Percentiles rank a stretch among this genome's conserved stretches.
Evolutionary conservation across 164 flowering plant species (phyloP).

Genomic region (Nelumbo lutea): DNA sequence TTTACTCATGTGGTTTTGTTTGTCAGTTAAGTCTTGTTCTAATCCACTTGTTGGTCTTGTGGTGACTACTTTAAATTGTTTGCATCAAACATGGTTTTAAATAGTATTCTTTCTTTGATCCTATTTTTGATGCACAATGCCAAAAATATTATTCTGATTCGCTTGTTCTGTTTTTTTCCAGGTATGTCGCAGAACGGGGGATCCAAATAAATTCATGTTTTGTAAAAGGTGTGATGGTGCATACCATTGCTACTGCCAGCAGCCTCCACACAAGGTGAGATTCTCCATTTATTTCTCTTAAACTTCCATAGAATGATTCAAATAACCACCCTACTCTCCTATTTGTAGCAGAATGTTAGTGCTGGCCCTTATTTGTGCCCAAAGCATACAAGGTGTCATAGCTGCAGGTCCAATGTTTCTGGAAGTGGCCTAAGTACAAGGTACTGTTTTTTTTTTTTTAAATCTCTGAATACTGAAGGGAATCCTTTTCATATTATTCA

Average conservation of each 20-base stretch:
- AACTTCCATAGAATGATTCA: slow-evolving; percentile 6
- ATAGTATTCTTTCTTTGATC: neutral
- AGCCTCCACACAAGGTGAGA: slow-evolving; percentile 93
- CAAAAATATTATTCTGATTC: neutral
- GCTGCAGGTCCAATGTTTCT: slow-evolving; percentile 91
- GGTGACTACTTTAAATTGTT: neutral
- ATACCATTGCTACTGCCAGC: slow-evolving; percentile 95
- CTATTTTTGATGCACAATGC: neutral
- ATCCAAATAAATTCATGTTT: slow-evolving; percentile 88
- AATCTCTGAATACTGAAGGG: no score
- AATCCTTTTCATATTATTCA: no score
- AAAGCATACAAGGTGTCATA: slow-evolving; percentile 93
- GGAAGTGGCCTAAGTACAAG: slow-evolving; percentile 95
- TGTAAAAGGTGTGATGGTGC: slow-evolving; percentile 99
- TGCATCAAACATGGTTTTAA: neutral
- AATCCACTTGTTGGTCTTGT: neutral
- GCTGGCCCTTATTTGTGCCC: slow-evolving; percentile 92
- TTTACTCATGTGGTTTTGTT: neutral
- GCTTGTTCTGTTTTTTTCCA: slow-evolving; percentile 18
- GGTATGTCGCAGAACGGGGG: slow-evolving; percentile 91
- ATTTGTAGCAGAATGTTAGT: slow-evolving; percentile 64
- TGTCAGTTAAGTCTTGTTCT: neutral
- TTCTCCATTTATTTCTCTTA: slow-evolving; percentile 7
- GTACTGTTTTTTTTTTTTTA: slow-evolving; percentile 29
- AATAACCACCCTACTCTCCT: neutral